Evolutionary conservation across 2,329 filamentous ascomycete species (phyloP), one percentile per base, ranked within the genome.

Genomic region (Seiridium unicorne): DNA sequence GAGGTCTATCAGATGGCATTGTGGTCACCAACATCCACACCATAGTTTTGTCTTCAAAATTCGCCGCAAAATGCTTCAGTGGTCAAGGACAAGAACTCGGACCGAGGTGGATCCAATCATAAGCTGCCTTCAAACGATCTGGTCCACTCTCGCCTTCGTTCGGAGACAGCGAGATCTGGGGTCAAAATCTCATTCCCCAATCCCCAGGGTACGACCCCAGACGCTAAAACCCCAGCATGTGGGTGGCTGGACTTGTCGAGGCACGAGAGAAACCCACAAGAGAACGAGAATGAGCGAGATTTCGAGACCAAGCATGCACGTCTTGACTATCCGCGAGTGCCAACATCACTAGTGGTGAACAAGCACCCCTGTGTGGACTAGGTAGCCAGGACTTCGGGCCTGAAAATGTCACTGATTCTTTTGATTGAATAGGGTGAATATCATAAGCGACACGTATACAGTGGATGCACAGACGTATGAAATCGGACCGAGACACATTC

Each of bases 41-140:
- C 18, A 26, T 26, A 26, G 18, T 26, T 26, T 26, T 26, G 47
- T 49, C 32, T 49, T 26, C 47, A 31, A 32, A 26, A 49, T 26
- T 46, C 26, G 13, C 7, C 11, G 26, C 13, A 13, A n/a, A n/a
- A 11, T 32, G n/a, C 10, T 49, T 10, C 7, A 49, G 47, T 10
- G 35, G 9, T 31, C 35, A 35, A 8, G 38, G 49, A 32, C 38
- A 35, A 53, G 38, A 44, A 36, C 53, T 55, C 53, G 53, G 53
- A 55, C 38, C 53, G 53, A 55, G 53, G 2, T 55, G 26, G 53
- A n/a, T 18, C 53, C 53, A 55, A 55, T 55, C 18, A 55, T 26
- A 54, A 44, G 9, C 13, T 3, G 32, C 49, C 11, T 7, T 40
- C 9, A 11, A 32, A 32, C 47, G 47, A 31, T 31, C n/a, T 36